Base-by-base conservation (phyloP, 768 basidiomycete species). In the Gautieria morchelliformis region DNA sequence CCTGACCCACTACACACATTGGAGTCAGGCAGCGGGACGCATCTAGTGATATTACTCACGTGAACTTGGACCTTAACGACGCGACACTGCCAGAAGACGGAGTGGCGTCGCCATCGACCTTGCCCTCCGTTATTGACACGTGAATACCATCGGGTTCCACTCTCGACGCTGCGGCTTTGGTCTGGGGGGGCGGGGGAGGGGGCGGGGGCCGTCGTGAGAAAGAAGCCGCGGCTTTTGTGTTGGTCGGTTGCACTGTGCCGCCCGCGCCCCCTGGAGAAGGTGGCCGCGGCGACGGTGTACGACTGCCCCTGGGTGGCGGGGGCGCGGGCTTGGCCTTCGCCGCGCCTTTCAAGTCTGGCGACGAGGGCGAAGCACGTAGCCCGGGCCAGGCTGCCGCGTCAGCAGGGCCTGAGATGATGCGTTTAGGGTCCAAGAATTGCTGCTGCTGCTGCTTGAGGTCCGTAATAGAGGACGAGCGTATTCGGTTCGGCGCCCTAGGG, bases 281-380 rank as follows among this genome's bases (percentile, higher is more conserved):
- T 78, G 24, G 69, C 69, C 17, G 67, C 61, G 73, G 72, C n/a
- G 70, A 68, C 9, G 62, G 44, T 46, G 65, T 70, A 70, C 77
- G 66, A 57, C 61, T 41, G 58, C 68, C 58, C 66, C 68, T 48
- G 3, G 75, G 67, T n/a, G 80, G 77, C 1, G 80, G 79, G 1
- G 84, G 84, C 80, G 81, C 83, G 2, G 77, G 74, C 51, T 81
- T 76, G 60, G 75, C 79, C 4, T 68, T 66, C 14, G 69, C 64
- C 15, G 62, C 61, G 6, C 62, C 51, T 57, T 76, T 78, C 46
- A 81, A 61, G 62, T 86, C 84, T 1, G 82, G 81, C 5, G 78
- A 73, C 2, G 83, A 83, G 2, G 75, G 73, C 0, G 78, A 75
- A 9, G 73, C 60, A 15, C 78, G 76, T 27, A 83, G 39, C 62